Conservation (phyloP, 345 rosid species). For the Gossypium bickii region DNA sequence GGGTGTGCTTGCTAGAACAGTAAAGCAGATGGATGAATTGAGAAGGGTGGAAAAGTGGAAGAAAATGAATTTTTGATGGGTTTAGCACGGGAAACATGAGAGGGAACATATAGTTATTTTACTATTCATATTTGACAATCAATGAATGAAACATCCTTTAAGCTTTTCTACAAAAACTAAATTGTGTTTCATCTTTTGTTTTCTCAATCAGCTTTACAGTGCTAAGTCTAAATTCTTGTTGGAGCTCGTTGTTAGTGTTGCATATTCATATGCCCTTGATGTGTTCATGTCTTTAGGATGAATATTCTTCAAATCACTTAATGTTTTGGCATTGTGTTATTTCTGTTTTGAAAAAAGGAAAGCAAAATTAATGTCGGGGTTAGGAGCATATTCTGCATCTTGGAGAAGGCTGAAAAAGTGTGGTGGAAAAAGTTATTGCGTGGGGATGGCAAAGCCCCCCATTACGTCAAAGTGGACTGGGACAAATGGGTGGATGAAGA, state of each 20-base stretch:
- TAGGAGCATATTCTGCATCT: conserved; percentile 64
- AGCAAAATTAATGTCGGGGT: conserved; percentile 68
- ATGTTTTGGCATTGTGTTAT: neutral
- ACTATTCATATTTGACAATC: neutral
- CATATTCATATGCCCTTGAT: neutral
- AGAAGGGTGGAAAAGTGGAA: neutral
- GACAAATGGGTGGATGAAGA: conserved; percentile 96
- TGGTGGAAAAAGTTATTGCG: conserved; percentile 78
- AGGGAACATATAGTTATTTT: neutral
- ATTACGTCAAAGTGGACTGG: conserved; percentile 85
- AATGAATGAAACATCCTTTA: neutral
- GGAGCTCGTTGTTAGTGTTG: neutral
- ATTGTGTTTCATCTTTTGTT: neutral
- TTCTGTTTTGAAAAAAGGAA: conserved; percentile 32
- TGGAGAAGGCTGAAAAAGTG: conserved; percentile 69
- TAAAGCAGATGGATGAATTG: too few species aligned
- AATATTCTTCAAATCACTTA: too few species aligned
- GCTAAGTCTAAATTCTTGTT: neutral
- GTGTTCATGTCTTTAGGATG: neutral
- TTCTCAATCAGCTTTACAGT: neutral
- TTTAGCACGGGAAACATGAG: neutral
- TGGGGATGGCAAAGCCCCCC: conserved; percentile 61
- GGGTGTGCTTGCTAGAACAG: neutral
- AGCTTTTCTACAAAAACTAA: neutral
- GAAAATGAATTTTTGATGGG: neutral